These are phyloP conservation scores for Leishmania aethiopica DNA, from an alignment of 208 protist species.

Conservation along the genomic window DNA sequence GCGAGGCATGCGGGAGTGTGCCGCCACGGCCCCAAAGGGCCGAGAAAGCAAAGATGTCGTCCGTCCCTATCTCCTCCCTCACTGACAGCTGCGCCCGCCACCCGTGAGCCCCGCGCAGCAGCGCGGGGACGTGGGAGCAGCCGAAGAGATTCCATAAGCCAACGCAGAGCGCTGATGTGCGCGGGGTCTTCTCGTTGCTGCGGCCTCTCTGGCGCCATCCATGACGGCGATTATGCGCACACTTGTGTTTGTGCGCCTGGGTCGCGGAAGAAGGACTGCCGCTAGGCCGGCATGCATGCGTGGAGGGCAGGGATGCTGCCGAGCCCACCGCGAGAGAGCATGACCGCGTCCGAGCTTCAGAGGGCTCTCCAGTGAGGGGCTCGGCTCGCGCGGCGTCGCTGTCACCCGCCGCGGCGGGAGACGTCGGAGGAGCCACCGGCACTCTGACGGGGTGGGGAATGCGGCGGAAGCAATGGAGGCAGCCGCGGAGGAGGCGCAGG, in stretches of 20 bases:
- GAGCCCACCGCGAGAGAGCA: background rate
- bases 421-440: background rate
- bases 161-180: background rate
- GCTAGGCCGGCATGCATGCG: conserved; percentile 9
- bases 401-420: background rate
- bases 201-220: background rate
- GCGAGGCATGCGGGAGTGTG: background rate
- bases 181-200: background rate
- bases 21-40: background rate
- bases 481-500: background rate
- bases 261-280: background rate
- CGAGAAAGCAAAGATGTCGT: background rate
- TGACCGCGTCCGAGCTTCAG: background rate
- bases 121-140: background rate
- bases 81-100: background rate
- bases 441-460: background rate
- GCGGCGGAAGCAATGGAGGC: background rate
- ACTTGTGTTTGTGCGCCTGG: background rate
- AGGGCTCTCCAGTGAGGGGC: background rate
- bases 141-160: background rate
- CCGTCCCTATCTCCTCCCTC: background rate
- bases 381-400: background rate
- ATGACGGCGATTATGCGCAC: background rate
- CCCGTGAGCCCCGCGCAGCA: background rate
- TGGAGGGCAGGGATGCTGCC: background rate